These are phyloP conservation scores for Malus hybrid DNA, from an alignment of 331 rosid species.

Conservation along the genomic window DNA sequence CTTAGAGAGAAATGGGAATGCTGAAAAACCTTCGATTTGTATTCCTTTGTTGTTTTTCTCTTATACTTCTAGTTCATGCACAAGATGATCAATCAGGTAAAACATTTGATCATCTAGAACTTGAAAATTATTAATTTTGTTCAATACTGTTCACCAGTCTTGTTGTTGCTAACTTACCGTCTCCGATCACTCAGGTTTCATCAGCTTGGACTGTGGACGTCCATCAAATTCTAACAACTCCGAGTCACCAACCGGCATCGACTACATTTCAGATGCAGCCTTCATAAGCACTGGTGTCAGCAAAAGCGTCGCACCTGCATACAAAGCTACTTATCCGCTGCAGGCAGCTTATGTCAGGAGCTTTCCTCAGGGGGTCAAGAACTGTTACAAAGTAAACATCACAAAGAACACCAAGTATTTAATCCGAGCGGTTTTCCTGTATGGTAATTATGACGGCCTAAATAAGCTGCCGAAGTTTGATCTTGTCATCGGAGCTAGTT, in stretches of 20 bases:
- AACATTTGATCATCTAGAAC: not conserved
- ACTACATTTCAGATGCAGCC: conserved; percentile 17
- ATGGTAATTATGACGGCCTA: conserved; percentile 19
- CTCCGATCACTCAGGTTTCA: conserved; percentile 21
- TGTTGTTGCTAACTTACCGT: too few relatives aligned
- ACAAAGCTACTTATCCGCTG: not conserved
- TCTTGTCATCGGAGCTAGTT: conserved; percentile 12
- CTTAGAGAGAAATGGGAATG: not conserved
- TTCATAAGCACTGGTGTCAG: conserved; percentile 25
- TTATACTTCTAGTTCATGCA: conserved; percentile 16
- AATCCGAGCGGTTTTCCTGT: conserved; percentile 12
- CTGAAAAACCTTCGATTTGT: conserved; percentile 2
- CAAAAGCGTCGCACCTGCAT: conserved; percentile 6
- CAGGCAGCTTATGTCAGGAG: conserved; percentile 27
- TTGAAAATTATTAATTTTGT: not conserved
- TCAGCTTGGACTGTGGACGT: conserved; percentile 34
- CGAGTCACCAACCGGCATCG: conserved; percentile 4
- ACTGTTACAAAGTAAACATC: conserved; percentile 20
- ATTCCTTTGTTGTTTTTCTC: not conserved
- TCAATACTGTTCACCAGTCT: not conserved
- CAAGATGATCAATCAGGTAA: conserved; percentile 26
- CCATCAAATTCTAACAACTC: conserved; percentile 1
- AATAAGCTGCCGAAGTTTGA: conserved; percentile 15
- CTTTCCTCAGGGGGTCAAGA: conserved; percentile 43
- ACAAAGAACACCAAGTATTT: conserved; percentile 6